Evolutionary conservation across 176 grass and related monocot species (phyloP).

Genomic region (Musa acuminata): DNA sequence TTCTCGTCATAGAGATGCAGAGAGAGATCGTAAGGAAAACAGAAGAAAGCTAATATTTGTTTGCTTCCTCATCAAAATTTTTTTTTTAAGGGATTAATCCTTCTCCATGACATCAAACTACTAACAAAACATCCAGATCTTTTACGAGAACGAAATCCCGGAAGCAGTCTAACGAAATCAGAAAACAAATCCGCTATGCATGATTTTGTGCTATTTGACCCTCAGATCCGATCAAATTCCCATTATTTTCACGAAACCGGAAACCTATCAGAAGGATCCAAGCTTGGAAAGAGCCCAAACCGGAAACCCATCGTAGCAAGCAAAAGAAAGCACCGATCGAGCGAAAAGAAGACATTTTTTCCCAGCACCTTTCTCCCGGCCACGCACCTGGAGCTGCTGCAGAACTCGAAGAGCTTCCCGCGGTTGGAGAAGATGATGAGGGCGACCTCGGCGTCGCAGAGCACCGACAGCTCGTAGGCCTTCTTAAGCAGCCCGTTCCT

Average conservation of each 20-base stretch:
- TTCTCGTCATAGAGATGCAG: not conserved
- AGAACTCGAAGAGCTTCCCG: slow-evolving; percentile 94
- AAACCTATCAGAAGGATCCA: not conserved
- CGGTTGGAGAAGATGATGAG: slow-evolving; percentile 93
- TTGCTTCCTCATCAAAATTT: not conserved
- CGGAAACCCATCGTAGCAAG: not conserved
- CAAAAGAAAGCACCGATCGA: not conserved
- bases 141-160: not conserved
- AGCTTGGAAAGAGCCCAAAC: slow-evolving; percentile 3
- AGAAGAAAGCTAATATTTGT: not conserved
- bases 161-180: not conserved
- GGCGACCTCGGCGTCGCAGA: slow-evolving; percentile 88
- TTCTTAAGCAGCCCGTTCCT: slow-evolving; percentile 87
- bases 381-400: slow-evolving; percentile 52
- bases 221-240: slow-evolving; percentile 5
- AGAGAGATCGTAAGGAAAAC: not conserved
- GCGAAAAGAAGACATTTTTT: not conserved
- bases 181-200: slow-evolving; percentile 7
- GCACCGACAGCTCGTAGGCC: slow-evolving; percentile 88
- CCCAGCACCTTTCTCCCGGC: slow-evolving; percentile 16
- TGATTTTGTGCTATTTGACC: not conserved
- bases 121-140: slow-evolving; percentile 1
- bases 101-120: not conserved
- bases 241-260: slow-evolving; percentile 6
- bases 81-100: not conserved